Percentiles rank a stretch among this genome's conserved stretches.
phyloP scores from a whole-genome alignment of 176 grass and related monocot genomes.

The Triticum timopheevii region DNA sequence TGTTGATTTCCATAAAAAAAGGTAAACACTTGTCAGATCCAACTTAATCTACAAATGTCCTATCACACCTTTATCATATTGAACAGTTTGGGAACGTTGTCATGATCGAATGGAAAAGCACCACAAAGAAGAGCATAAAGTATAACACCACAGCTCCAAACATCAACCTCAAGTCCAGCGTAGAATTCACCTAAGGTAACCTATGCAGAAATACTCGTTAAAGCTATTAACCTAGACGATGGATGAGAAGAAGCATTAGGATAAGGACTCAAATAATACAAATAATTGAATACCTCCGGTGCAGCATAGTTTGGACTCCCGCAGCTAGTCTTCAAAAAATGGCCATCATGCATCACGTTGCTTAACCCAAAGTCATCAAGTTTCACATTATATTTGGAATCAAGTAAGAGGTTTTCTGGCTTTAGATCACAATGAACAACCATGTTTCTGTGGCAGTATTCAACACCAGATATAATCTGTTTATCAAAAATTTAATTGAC shows the following conservation, averaged over 20 bases:
- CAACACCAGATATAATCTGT: slow-evolving; percentile 93
- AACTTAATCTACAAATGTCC: slow-evolving; percentile 3
- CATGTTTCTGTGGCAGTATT: slow-evolving; percentile 98
- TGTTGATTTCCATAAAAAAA: neutral
- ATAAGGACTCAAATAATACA: slow-evolving; percentile 13
- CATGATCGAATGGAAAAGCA: slow-evolving; percentile 92
- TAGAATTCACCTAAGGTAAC: too few species aligned
- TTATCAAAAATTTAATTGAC: neutral
- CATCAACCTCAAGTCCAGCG: too few species aligned
- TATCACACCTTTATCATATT: slow-evolving; percentile 87
- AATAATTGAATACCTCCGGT: slow-evolving; percentile 65
- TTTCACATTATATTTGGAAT: slow-evolving; percentile 95
- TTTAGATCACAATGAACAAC: slow-evolving; percentile 94
- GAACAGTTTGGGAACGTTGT: slow-evolving; percentile 85
- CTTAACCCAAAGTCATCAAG: slow-evolving; percentile 96
- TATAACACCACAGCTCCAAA: too few species aligned
- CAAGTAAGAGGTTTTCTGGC: slow-evolving; percentile 87
- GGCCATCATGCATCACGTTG: slow-evolving; percentile 95
- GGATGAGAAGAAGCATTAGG: neutral
- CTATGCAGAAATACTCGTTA: too few species aligned
- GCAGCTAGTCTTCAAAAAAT: slow-evolving; percentile 98
- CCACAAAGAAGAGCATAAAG: slow-evolving; percentile 69
- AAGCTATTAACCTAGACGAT: neutral
- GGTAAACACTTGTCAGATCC: neutral
- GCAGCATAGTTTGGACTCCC: slow-evolving; percentile 96